Conservation (phyloP, 2,329 filamentous ascomycete genomes). For the Pyricularia grisea region DNA sequence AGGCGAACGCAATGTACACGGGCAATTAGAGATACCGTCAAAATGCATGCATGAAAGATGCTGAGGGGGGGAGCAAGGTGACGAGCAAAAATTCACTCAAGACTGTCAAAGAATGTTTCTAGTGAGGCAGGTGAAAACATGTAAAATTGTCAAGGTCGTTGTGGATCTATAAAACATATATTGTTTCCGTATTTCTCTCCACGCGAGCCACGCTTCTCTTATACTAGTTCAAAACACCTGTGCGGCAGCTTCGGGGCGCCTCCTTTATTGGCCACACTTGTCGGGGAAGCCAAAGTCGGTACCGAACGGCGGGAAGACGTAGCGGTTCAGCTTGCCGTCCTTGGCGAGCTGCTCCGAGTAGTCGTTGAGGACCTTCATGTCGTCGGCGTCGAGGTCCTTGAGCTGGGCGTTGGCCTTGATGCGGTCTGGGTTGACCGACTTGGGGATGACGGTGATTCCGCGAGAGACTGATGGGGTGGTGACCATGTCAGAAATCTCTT, state of each 20-base stretch:
- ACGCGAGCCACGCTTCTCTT: background rate
- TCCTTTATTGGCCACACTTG: conserved; percentile 27
- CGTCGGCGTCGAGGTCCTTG: conserved; percentile 53
- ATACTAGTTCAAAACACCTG: background rate
- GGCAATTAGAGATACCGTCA: background rate
- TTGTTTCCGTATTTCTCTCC: background rate
- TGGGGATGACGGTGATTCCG: conserved; percentile 62
- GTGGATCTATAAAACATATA: background rate
- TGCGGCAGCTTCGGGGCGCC: background rate
- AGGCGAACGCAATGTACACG: background rate
- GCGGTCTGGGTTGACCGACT: conserved; percentile 58
- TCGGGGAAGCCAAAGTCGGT: conserved; percentile 66
- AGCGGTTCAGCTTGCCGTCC: conserved; percentile 46
- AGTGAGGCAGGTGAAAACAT: background rate
- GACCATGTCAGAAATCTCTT: background rate
- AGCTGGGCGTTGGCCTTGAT: conserved; percentile 64
- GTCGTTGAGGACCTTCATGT: conserved; percentile 46
- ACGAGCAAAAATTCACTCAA: background rate
- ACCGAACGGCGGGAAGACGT: conserved; percentile 61
- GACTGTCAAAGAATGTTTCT: no score
- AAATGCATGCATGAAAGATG: background rate
- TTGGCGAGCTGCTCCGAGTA: conserved; percentile 41
- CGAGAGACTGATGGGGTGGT: conserved; percentile 42
- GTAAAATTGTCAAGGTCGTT: background rate
- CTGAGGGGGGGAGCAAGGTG: background rate